Evolutionary conservation across 2,329 filamentous ascomycete species (phyloP), one percentile per base, ranked within the genome.

Genomic region (Arthrobotrys megalospora): DNA sequence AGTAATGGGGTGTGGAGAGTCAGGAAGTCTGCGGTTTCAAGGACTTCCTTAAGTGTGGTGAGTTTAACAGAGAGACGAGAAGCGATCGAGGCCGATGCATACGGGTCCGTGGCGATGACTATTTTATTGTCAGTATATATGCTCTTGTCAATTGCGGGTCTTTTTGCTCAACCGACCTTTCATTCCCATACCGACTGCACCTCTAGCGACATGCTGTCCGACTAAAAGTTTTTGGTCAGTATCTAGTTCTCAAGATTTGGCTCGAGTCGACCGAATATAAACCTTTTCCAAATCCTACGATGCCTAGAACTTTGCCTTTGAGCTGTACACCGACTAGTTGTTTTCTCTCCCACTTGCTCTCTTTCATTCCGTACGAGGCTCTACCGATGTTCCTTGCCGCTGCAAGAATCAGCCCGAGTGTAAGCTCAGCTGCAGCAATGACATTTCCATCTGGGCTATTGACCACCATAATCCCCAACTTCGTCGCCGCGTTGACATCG

Each of bases 371-470:
- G 19, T 65, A 38, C 6, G 66, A 91, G 0, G 90, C 92, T 64
- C 90, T 88, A 0, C 91, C 90, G 24, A 95, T 87, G 81, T 95
- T 92, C 24, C 93, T 86, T 2, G 92, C 92, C 68, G 91, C 90
- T 0, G 92, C 89, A 84, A 96, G 89, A 71, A 95, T 86, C 48
- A 96, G 86, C 66, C 90, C 90, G 66, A 94, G 88, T 0, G 92
- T 93, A 82, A 94, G 92, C 82, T 94, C 92, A 0, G 92, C 92
- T 0, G 92, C 93, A 0, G 93, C 92, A 72, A 91, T 89, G 80
- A 94, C 93, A 82, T 96, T 96, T 1, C 93, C 93, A 16, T 89
- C 89, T 0, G 93, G 92, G 28, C 89, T 91, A 83, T 95, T 96
- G 69, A 95, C 90, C 1, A 96, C 92, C 63, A 94, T 90, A 76